Percentiles rank a stretch among this genome's conserved stretches.
Evolutionary conservation across 371 early-diverging fungal genomes (phyloP).

Genomic region (Blakeslea trispora): DNA sequence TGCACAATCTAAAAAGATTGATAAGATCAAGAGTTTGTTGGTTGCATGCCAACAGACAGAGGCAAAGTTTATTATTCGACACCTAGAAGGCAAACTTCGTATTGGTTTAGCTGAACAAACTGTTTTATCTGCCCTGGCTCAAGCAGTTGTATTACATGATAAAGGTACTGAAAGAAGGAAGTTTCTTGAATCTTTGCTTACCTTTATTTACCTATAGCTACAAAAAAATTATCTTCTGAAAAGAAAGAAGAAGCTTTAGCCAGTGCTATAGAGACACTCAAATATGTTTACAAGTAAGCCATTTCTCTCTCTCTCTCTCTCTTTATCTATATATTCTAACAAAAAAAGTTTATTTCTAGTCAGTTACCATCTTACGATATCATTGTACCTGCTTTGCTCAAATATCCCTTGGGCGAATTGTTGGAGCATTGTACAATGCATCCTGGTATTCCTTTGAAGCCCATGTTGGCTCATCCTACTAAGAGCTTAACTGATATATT

Average conservation of each 20-base stretch:
- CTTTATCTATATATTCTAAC: too few relatives aligned
- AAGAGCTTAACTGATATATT: conserved; percentile 94
- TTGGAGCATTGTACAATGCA: conserved; percentile 80
- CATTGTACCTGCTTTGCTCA: conserved; percentile 84
- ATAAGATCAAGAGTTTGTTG: conserved; percentile 82
- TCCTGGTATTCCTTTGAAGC: conserved; percentile 98
- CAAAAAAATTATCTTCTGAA: conserved; percentile 51
- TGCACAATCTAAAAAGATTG: conserved; percentile 80
- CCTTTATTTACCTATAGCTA: background rate
- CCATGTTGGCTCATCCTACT: conserved; percentile 99
- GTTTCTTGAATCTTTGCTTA: background rate
- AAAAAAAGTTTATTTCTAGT: conserved; percentile 47
- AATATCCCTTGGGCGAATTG: conserved; percentile 71
- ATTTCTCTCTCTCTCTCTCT: too few relatives aligned
- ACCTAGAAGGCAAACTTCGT: conserved; percentile 95
- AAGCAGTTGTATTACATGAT: conserved; percentile 66
- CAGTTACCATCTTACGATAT: conserved; percentile 90
- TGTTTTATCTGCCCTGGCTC: conserved; percentile 86
- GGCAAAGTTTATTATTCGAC: conserved; percentile 91
- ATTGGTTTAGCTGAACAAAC: conserved; percentile 98
- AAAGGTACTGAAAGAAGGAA: conserved; percentile 26
- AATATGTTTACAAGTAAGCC: conserved; percentile 90
- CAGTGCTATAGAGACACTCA: conserved; percentile 76
- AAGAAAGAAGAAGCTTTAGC: conserved; percentile 62
- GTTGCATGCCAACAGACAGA: conserved; percentile 86